Evolutionary conservation across 768 basidiomycete genomes (phyloP).

Genomic region (Mycena kentingensis): DNA sequence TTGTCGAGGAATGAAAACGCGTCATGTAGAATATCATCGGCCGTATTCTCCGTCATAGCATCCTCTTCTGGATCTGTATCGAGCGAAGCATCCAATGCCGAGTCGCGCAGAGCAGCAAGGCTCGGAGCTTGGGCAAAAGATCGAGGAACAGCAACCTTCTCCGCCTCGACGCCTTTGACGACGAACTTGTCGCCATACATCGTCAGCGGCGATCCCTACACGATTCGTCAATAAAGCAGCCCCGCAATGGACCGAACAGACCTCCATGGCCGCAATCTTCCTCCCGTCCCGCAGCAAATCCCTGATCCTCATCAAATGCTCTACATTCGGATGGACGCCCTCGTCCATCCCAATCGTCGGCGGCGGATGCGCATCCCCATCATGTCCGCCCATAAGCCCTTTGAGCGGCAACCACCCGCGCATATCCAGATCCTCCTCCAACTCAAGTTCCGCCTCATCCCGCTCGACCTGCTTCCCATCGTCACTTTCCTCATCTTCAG

Average conservation of each 20-base stretch:
- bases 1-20: slow-evolving; percentile 56
- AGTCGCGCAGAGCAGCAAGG: slow-evolving; percentile 30
- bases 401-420: slow-evolving; percentile 84
- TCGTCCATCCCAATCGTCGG: slow-evolving; percentile 24
- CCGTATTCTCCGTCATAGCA: slow-evolving; percentile 66
- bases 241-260: slow-evolving; percentile 32
- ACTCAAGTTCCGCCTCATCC: slow-evolving; percentile 55
- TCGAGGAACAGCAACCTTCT: neutral
- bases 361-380: slow-evolving; percentile 14
- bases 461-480: slow-evolving; percentile 30
- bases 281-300: slow-evolving; percentile 79
- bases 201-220: slow-evolving; percentile 45
- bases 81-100: slow-evolving; percentile 3
- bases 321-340: slow-evolving; percentile 85
- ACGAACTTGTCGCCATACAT: slow-evolving; percentile 38
- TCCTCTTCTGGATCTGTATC: slow-evolving; percentile 49
- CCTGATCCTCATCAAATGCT: slow-evolving; percentile 90
- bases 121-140: slow-evolving; percentile 25
- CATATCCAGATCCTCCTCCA: slow-evolving; percentile 93
- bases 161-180: slow-evolving; percentile 32
- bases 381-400: slow-evolving; percentile 50
- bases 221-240: neutral
- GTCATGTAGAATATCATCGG: slow-evolving; percentile 79
- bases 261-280: slow-evolving; percentile 59
- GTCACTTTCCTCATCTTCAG: too few species aligned